Evolutionary conservation across 306 rosid species (phyloP).

Genomic region (Hippophae rhamnoides): DNA sequence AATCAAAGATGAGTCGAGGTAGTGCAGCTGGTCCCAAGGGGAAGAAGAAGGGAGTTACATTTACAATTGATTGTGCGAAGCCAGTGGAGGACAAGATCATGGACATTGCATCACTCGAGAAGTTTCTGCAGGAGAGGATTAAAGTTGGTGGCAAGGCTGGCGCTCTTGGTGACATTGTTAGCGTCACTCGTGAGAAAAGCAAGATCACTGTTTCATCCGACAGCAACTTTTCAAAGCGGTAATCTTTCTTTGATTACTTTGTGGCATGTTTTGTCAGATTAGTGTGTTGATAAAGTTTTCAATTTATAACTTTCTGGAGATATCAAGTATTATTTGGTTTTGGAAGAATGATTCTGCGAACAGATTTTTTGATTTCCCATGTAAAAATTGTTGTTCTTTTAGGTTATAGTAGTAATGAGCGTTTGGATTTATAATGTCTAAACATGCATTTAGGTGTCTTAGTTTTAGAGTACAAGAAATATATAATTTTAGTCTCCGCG

Average conservation of each 20-base stretch:
- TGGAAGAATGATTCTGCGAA: not conserved
- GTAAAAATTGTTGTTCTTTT: too few species aligned
- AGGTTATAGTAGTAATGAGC: too few species aligned
- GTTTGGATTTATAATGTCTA: too few species aligned
- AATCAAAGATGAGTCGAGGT: conserved; percentile 72
- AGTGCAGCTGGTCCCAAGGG: conserved; percentile 71
- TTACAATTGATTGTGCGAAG: conserved; percentile 81
- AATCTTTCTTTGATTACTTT: not conserved
- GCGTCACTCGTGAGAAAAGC: conserved; percentile 52
- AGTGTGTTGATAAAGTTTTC: too few species aligned
- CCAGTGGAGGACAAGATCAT: conserved; percentile 96
- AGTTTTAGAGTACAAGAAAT: too few species aligned
- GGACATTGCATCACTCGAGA: conserved; percentile 93
- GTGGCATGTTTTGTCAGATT: not conserved
- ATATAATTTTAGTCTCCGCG: too few species aligned
- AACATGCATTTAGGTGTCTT: too few species aligned
- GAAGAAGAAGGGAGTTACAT: conserved; percentile 77
- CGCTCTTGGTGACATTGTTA: conserved; percentile 53
- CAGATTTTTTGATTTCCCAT: too few species aligned
- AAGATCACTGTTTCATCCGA: conserved; percentile 64
- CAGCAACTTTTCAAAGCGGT: conserved; percentile 62
- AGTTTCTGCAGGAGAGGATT: conserved; percentile 89
- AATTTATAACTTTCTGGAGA: not conserved
- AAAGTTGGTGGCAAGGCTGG: conserved; percentile 94
- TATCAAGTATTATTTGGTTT: not conserved